phyloP scores from a whole-genome alignment of 2,329 filamentous ascomycete species.

The Fusarium tjaetaba region DNA sequence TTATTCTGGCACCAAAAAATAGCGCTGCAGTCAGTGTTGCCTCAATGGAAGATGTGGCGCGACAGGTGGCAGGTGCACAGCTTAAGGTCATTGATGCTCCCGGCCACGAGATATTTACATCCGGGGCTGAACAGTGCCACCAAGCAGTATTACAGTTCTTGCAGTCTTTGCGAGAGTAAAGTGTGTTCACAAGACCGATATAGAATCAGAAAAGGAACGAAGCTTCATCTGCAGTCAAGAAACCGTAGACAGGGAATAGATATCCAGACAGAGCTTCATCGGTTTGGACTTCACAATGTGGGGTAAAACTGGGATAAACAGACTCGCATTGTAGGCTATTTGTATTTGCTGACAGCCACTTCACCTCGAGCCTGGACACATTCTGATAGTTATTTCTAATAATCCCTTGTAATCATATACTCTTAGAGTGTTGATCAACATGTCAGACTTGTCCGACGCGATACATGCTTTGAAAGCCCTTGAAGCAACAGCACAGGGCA shows the following conservation, averaged over 20 bases:
- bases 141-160: background rate
- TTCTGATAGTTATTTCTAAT: background rate
- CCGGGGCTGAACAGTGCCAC: background rate
- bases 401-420: background rate
- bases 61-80: background rate
- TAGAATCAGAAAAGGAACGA: background rate
- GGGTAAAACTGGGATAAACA: background rate
- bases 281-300: background rate
- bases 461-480: background rate
- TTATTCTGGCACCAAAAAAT: background rate
- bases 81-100: background rate
- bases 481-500: background rate
- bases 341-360: background rate
- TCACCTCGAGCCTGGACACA: background rate
- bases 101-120: background rate
- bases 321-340: background rate
- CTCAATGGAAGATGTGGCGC: background rate
- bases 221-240: background rate
- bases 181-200: background rate
- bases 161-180: background rate
- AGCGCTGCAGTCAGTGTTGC: background rate
- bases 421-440: background rate
- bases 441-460: background rate
- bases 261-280: background rate
- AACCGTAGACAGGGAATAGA: background rate